These are phyloP conservation scores for Neodidymelliopsis sp. DNA, from an alignment of 2,329 filamentous ascomycete genomes.

Conservation along the genomic window DNA sequence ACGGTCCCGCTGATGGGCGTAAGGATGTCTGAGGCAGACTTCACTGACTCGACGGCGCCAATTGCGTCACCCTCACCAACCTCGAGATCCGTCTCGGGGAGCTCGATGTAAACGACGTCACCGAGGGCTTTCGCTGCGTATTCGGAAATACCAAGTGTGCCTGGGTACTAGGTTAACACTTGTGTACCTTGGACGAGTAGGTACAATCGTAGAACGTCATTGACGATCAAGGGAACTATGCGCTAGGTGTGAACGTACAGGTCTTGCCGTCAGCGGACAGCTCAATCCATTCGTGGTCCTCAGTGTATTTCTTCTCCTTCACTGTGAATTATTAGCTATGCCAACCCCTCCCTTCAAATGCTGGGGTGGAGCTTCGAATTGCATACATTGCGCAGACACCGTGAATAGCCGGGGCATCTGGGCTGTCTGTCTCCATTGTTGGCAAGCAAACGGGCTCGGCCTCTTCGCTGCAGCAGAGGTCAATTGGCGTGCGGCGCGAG, in stretches of 20 bases:
- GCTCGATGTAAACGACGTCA: conserved; percentile 97
- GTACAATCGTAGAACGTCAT: too few species aligned
- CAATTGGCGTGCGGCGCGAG: conserved; percentile 47
- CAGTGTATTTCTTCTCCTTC: conserved; percentile 84
- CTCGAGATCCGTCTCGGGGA: conserved; percentile 75
- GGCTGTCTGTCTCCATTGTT: conserved; percentile 33
- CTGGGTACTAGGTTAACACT: conserved; percentile 47
- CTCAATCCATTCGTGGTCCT: conserved; percentile 99
- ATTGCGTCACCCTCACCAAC: conserved; percentile 81
- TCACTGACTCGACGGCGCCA: conserved; percentile 96
- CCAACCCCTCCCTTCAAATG: conserved; percentile 1
- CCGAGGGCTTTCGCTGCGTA: conserved; percentile 93
- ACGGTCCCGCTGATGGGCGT: conserved; percentile 83
- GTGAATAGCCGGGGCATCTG: conserved; percentile 48
- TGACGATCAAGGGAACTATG: not conserved
- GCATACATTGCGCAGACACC: conserved; percentile 46
- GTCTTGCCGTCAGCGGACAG: conserved; percentile 81
- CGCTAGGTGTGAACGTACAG: conserved; percentile 56
- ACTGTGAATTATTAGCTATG: conserved; percentile 53
- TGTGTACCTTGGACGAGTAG: conserved; percentile 1
- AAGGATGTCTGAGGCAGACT: conserved; percentile 97
- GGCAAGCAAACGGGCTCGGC: conserved; percentile 35
- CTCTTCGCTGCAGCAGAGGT: conserved; percentile 35
- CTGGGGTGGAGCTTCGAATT: conserved; percentile 2
- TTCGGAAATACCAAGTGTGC: conserved; percentile 81